Evolutionary conservation across 2,329 filamentous ascomycete genomes (phyloP).

Genomic region (Madurella fahalii): DNA sequence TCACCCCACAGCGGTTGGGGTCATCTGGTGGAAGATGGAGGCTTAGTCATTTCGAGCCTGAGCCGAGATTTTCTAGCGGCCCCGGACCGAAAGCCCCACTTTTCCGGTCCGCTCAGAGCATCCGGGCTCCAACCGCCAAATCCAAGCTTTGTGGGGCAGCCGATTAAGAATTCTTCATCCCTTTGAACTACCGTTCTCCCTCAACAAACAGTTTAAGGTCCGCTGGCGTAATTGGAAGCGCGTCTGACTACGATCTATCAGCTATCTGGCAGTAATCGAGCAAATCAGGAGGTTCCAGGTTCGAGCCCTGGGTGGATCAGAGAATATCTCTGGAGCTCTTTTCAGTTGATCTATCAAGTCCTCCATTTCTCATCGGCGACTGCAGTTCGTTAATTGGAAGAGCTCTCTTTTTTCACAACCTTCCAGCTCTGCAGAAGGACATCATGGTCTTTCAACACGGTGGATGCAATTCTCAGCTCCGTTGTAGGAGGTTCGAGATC

Average conservation of each 20-base stretch:
- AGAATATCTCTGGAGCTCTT: conserved; percentile 9
- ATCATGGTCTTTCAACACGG: background rate
- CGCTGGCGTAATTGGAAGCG: conserved; percentile 22
- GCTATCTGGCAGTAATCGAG: background rate
- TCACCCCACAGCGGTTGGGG: too few relatives aligned
- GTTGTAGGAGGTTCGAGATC: conserved; percentile 8
- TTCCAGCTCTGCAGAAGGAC: too few relatives aligned
- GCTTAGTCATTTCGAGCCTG: too few relatives aligned
- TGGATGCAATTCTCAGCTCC: background rate
- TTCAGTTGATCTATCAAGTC: conserved; percentile 16
- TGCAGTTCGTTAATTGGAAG: too few relatives aligned
- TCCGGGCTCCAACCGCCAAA: background rate
- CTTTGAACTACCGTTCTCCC: background rate
- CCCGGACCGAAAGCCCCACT: background rate
- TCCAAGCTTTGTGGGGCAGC: background rate
- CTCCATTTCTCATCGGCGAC: background rate
- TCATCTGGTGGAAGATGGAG: too few relatives aligned
- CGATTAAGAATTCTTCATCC: background rate
- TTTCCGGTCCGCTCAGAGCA: background rate
- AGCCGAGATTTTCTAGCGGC: background rate
- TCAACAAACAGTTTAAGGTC: conserved; percentile 11
- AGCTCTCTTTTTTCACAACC: background rate
- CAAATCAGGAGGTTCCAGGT: conserved; percentile 21
- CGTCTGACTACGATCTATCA: conserved; percentile 18
- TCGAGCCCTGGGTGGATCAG: conserved; percentile 21